A percentile compares a stretch with the other conserved stretches of the same genome.
Evolutionary conservation across 805 yeast genomes (phyloP).

Genomic region (Crinitomyces ghanaensis): DNA sequence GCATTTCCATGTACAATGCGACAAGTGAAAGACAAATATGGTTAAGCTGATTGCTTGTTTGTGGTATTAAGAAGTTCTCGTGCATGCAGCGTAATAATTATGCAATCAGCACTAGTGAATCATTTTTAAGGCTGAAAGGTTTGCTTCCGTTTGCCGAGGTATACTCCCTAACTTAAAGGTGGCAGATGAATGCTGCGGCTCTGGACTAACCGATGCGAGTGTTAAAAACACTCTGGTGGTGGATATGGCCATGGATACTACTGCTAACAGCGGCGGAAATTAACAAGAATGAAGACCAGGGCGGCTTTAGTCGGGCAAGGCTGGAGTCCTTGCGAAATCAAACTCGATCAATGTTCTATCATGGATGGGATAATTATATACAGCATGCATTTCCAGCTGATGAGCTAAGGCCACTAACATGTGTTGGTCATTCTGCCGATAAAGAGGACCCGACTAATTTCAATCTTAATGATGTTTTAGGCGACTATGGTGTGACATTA

Average conservation of each 20-base stretch:
- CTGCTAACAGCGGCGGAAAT: too few species aligned
- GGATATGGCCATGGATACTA: too few species aligned
- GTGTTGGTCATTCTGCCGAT: slow-evolving; percentile 60
- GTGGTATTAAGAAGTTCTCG: too few species aligned
- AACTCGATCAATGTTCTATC: slow-evolving; percentile 50
- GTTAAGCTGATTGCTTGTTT: too few species aligned
- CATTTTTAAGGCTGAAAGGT: too few species aligned
- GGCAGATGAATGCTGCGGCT: background rate
- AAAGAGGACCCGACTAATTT: slow-evolving; percentile 39
- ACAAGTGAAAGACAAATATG: too few species aligned
- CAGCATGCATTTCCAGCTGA: slow-evolving; percentile 67
- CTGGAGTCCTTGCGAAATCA: slow-evolving; percentile 24
- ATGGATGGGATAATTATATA: slow-evolving; percentile 66
- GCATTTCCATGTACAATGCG: too few species aligned
- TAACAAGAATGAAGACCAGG: too few species aligned
- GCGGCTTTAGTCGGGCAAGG: slow-evolving; percentile 2
- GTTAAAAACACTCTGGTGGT: too few species aligned
- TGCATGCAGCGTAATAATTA: too few species aligned
- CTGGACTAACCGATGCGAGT: slow-evolving; percentile 1
- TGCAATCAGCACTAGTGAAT: too few species aligned
- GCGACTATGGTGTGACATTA: slow-evolving; percentile 68
- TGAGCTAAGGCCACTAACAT: slow-evolving; percentile 60
- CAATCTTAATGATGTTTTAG: slow-evolving; percentile 70
- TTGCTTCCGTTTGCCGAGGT: background rate
- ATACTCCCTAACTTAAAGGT: background rate